Base-by-base conservation (phyloP, 1,284 basidiomycete genomes). In the Vanrija sp. region DNA sequence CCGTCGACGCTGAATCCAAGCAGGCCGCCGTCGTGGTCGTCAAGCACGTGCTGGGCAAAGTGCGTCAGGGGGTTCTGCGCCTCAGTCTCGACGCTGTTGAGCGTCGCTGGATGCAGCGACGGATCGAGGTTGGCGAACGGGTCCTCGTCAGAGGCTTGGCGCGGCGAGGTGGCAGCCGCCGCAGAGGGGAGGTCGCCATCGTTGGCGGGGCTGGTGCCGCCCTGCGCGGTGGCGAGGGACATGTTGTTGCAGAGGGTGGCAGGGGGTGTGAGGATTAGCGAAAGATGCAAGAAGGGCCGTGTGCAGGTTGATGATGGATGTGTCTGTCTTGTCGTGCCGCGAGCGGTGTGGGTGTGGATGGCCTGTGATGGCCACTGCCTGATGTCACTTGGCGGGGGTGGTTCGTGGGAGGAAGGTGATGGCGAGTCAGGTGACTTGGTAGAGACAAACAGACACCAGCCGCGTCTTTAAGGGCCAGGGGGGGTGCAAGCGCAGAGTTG, bases 11-110 rank as follows among this genome's bases (percentile, higher is more conserved):
- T 49, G 43, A 58, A 54, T 18, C 49, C 53, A 14, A 61, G 49
- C 46, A 58, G 40, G 43, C 51, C 57, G 14, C 54, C 47, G 38
- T 40, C 51, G 34, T 46, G 40, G 29, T 57, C 55, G 12, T 46
- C 46, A 19, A 67, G 55, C 29, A 64, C 61, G 45, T 67, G 66
- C 48, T 65, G 60, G 16, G 64, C 66, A 43, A 67, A 66, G 26
- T 55, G 47, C 15, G 54, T 55, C 5, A 67, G 55, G 8, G 62
- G 65, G 43, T 64, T 63, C 42, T 52, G 47, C 29, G 39, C 47
- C 43, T 51, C 49, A 44, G 15, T n/a, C 47, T 44, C 8, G 44
- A 56, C 60, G 43, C 51, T 57, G 55, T 57, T 50, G 23, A 62
- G 52, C 18, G 60, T 59, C 15, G 49, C 52, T 9, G 47, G 54